Conservation (phyloP, 192 early-diverging fungal species). For the Entomortierella parvispora region DNA sequence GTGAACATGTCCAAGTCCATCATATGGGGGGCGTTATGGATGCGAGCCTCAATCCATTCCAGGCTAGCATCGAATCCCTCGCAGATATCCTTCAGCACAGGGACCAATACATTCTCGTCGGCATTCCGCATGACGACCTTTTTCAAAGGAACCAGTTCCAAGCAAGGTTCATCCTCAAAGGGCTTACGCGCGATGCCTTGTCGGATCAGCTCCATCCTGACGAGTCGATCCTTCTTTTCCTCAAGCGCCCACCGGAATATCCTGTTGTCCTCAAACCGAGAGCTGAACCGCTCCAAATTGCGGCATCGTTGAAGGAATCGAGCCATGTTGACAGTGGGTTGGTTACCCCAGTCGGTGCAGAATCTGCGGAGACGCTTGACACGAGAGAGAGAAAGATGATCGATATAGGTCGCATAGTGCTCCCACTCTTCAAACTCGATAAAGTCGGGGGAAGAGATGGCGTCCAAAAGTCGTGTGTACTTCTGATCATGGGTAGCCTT, state of each 20-base stretch:
- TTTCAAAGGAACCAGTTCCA: conserved; percentile 17
- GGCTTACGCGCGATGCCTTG: not conserved
- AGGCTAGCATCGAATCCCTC: conserved; percentile 9
- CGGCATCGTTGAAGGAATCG: conserved; percentile 20
- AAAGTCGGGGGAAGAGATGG: conserved; percentile 2
- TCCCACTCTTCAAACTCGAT: conserved; percentile 23
- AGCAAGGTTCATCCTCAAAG: conserved; percentile 5
- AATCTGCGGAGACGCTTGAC: conserved; percentile 17
- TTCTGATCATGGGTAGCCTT: not conserved
- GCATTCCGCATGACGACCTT: not conserved
- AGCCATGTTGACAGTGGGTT: conserved; percentile 4
- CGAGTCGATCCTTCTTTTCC: conserved; percentile 12
- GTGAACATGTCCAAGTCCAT: conserved; percentile 1
- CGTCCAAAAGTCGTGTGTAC: conserved; percentile 10
- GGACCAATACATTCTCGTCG: not conserved
- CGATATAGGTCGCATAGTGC: not conserved
- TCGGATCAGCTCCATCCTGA: not conserved
- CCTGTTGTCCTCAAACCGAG: not conserved
- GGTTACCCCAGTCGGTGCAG: conserved; percentile 10
- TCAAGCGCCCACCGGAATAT: conserved; percentile 26
- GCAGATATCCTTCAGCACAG: conserved; percentile 29
- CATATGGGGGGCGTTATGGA: not conserved
- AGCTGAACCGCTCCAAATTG: conserved; percentile 19
- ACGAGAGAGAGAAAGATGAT: not conserved
- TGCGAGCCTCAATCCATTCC: conserved; percentile 3